Evolutionary conservation across 768 basidiomycete species (phyloP).

Genomic region (Mycena vitilis): DNA sequence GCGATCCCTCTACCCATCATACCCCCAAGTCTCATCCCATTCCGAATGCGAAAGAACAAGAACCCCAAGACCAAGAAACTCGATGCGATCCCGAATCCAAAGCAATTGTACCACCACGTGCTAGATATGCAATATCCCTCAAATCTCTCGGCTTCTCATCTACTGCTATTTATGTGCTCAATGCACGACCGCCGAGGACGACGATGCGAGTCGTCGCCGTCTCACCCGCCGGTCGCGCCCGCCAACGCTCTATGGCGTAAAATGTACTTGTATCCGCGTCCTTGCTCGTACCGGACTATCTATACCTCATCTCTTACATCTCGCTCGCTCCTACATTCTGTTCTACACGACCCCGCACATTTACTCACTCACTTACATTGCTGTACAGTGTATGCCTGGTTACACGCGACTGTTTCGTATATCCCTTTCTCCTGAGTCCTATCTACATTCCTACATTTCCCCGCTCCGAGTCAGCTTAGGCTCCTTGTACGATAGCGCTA

Average conservation of each 20-base stretch:
- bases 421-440: background rate
- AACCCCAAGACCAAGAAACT: background rate
- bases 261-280: conserved; percentile 22
- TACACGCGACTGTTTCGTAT: conserved; percentile 3
- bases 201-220: background rate
- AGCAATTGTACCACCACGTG: conserved; percentile 24
- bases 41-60: background rate
- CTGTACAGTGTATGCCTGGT: background rate
- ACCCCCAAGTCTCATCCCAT: background rate
- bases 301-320: conserved; percentile 2
- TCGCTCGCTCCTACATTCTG: conserved; percentile 5
- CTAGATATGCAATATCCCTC: conserved; percentile 25
- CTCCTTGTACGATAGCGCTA: background rate
- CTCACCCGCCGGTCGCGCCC: background rate
- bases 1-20: background rate
- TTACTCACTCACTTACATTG: background rate
- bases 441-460: background rate
- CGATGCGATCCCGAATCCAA: background rate
- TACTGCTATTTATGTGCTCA: conserved; percentile 8
- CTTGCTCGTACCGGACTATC: conserved; percentile 9
- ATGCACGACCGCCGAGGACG: background rate
- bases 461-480: background rate
- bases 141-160: background rate
- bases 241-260: background rate
- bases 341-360: conserved; percentile 5